phyloP scores from a whole-genome alignment of 2,329 filamentous ascomycete genomes.

The Trichoderma sp. region DNA sequence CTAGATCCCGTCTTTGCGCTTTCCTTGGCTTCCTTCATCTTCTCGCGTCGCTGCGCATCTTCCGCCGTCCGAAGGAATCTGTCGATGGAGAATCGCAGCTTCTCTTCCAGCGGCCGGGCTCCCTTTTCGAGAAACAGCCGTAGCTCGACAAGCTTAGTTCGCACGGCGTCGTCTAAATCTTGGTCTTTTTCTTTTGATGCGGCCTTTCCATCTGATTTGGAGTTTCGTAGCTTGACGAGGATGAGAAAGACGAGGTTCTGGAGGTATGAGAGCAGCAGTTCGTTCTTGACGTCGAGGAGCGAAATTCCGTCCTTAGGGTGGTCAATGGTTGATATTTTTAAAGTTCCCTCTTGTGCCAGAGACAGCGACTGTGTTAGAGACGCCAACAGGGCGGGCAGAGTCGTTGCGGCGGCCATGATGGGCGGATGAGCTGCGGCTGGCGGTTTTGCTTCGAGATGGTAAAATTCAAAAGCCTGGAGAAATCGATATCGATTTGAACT shows the following conservation, averaged over 20 bases:
- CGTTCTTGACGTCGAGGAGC: conserved; percentile 92
- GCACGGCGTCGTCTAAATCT: conserved; percentile 64
- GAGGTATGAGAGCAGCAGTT: conserved; percentile 93
- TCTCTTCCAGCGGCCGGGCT: conserved; percentile 83
- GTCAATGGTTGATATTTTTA: conserved; percentile 62
- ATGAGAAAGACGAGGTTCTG: conserved; percentile 92
- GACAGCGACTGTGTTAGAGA: conserved; percentile 60
- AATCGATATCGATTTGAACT: conserved; percentile 15
- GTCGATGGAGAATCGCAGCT: conserved; percentile 93
- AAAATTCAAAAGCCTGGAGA: conserved; percentile 10
- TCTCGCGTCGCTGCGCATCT: conserved; percentile 58
- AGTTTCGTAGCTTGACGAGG: conserved; percentile 72
- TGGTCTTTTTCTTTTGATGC: conserved; percentile 38
- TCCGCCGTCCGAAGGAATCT: conserved; percentile 88
- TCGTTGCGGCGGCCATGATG: conserved; percentile 51
- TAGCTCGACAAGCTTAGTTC: conserved; percentile 86
- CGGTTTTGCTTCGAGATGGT: background rate
- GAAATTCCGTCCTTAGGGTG: conserved; percentile 88
- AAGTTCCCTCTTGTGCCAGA: conserved; percentile 67
- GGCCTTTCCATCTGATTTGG: conserved; percentile 32
- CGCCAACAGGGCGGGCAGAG: conserved; percentile 52
- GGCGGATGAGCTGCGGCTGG: background rate
- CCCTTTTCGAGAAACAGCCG: conserved; percentile 93
- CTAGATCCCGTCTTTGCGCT: conserved; percentile 28
- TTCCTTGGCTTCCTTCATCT: conserved; percentile 36